These are phyloP conservation scores for Cocos nucifera DNA, from an alignment of 176 grass and related monocot genomes.

Conservation along the genomic window DNA sequence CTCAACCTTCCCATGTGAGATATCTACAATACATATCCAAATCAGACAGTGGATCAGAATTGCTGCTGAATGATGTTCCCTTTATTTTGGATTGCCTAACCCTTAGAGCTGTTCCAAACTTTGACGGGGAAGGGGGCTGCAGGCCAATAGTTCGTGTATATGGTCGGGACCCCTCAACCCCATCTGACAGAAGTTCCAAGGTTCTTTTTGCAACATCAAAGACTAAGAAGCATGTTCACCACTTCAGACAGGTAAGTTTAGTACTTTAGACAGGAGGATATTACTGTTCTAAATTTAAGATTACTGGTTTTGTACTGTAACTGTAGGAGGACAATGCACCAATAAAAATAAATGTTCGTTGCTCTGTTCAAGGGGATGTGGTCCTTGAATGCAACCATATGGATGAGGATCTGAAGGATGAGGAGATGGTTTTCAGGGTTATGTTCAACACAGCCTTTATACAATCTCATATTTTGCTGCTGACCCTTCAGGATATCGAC, in stretches of 20 bases:
- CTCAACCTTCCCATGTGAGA: constrained; percentile 73
- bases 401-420: constrained; percentile 38
- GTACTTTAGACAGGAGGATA: constrained; percentile 2
- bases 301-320: constrained; percentile 39
- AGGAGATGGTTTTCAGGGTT: constrained; percentile 73
- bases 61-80: constrained; percentile 39
- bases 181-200: constrained; percentile 37
- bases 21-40: constrained; percentile 75
- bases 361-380: constrained; percentile 79
- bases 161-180: constrained; percentile 51
- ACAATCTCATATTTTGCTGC: constrained; percentile 70
- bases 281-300: constrained; percentile 32
- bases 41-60: constrained; percentile 43
- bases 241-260: constrained; percentile 68
- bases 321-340: constrained; percentile 67
- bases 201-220: constrained; percentile 38
- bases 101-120: constrained; percentile 73
- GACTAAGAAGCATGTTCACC: constrained; percentile 57
- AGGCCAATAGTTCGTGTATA: constrained; percentile 62
- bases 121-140: constrained; percentile 73
- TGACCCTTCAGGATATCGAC: constrained; percentile 78
- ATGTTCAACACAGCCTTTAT: constrained; percentile 95
- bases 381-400: constrained; percentile 83
- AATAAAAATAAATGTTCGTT: constrained; percentile 84
- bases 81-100: constrained; percentile 93